Conservation (phyloP, 345 rosid genomes). For the Salix exigua region DNA sequence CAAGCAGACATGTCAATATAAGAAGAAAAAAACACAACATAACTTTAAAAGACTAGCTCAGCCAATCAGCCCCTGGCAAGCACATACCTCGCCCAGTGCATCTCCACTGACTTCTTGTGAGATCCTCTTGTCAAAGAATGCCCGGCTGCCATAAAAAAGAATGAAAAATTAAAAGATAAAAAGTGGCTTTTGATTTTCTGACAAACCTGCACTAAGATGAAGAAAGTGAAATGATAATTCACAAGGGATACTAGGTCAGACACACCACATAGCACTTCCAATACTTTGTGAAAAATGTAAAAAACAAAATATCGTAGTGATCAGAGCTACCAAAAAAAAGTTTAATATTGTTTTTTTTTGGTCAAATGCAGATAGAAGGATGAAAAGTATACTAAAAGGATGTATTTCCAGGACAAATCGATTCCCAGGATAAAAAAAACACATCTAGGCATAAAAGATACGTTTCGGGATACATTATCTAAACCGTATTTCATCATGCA, state of each 20-base stretch:
- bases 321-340: background rate
- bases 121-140: constrained; percentile 64
- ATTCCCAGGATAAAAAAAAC: background rate
- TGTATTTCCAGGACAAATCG: background rate
- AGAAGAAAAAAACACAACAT: background rate
- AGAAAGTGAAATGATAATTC: background rate
- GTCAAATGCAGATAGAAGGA: background rate
- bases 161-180: background rate
- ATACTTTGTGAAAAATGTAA: background rate
- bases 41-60: background rate
- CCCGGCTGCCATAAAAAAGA: constrained; percentile 38
- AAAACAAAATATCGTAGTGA: background rate
- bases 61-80: background rate
- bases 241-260: background rate
- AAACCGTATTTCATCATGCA: background rate
- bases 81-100: constrained; percentile 60
- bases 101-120: constrained; percentile 83
- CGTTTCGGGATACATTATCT: background rate
- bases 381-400: background rate
- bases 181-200: background rate
- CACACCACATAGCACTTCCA: no score
- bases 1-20: background rate
- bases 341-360: background rate
- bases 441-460: background rate
- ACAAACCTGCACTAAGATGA: background rate